Evolutionary conservation across 1,284 basidiomycete species (phyloP).

Genomic region (Ceratobasidium sp.): DNA sequence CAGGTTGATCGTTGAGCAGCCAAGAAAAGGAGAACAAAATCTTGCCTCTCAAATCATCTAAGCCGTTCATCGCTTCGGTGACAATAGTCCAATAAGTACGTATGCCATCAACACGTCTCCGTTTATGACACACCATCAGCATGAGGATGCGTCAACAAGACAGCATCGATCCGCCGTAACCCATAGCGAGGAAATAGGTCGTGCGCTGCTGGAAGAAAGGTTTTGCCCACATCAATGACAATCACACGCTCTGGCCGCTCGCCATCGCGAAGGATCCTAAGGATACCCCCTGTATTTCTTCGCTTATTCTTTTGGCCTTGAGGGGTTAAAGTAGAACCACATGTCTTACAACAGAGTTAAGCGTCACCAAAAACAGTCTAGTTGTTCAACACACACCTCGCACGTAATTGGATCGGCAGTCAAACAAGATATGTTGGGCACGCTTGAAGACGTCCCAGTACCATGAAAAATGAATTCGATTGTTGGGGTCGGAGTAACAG

Average conservation of each 20-base stretch:
- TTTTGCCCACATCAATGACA: conserved; percentile 84
- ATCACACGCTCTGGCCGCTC: conserved; percentile 60
- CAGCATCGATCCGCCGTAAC: conserved; percentile 77
- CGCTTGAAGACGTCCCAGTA: conserved; percentile 72
- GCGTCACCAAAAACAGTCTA: neutral
- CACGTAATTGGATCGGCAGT: conserved; percentile 30
- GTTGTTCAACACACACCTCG: conserved; percentile 7
- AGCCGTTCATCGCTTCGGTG: conserved; percentile 76
- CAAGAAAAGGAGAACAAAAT: conserved; percentile 4
- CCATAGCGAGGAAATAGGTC: conserved; percentile 70
- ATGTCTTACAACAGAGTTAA: conserved; percentile 58
- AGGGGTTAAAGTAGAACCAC: conserved; percentile 70
- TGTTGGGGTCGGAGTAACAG: conserved; percentile 13
- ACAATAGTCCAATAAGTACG: conserved; percentile 46
- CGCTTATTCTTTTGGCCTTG: conserved; percentile 79
- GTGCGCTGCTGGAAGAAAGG: conserved; percentile 73
- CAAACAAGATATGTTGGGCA: conserved; percentile 33
- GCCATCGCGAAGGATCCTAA: conserved; percentile 62
- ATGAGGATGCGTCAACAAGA: conserved; percentile 82
- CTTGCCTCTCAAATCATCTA: conserved; percentile 81
- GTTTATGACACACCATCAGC: conserved; percentile 68
- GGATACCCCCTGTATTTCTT: conserved; percentile 76
- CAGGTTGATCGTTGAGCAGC: neutral
- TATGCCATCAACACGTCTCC: neutral
- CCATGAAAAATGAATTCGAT: conserved; percentile 76